These are phyloP conservation scores for Phoenix roebelenii DNA, from an alignment of 176 grass and related monocot genomes.

Conservation along the genomic window DNA sequence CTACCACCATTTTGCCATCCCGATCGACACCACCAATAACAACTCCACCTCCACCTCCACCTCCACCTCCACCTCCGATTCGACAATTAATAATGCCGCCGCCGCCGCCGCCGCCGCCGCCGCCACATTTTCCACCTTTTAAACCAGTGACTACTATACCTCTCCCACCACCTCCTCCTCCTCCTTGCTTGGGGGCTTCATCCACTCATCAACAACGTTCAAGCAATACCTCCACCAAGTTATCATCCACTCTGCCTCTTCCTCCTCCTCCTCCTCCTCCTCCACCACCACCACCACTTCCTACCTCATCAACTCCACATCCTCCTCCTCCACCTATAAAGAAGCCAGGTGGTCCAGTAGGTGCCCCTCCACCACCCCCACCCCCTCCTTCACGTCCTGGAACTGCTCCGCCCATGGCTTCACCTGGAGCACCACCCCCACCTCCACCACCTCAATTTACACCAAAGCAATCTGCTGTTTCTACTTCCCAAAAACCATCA, in stretches of 20 bases:
- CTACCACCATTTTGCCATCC: not conserved
- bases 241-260: not conserved
- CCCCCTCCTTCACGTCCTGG: constrained; percentile 24
- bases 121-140: constrained; percentile 19
- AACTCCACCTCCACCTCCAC: not conserved
- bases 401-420: constrained; percentile 6
- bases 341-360: constrained; percentile 12
- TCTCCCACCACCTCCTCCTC: constrained; percentile 1
- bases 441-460: constrained; percentile 31
- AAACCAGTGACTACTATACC: constrained; percentile 2
- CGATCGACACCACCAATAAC: not conserved
- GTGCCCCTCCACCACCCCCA: constrained; percentile 8
- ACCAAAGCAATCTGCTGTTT: constrained; percentile 14
- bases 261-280: constrained; percentile 28
- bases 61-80: constrained; percentile 6
- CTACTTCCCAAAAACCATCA: constrained; percentile 23
- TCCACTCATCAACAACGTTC: not conserved
- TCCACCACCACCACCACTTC: constrained; percentile 15
- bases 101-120: constrained; percentile 16
- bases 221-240: too few species aligned
- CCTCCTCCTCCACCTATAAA: constrained; percentile 23
- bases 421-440: constrained; percentile 22
- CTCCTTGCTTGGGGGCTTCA: constrained; percentile 14
- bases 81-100: not conserved
- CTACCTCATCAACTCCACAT: constrained; percentile 12